phyloP scores from a whole-genome alignment of 2,329 filamentous ascomycete species.

The Pseudogymnoascus sp. region DNA sequence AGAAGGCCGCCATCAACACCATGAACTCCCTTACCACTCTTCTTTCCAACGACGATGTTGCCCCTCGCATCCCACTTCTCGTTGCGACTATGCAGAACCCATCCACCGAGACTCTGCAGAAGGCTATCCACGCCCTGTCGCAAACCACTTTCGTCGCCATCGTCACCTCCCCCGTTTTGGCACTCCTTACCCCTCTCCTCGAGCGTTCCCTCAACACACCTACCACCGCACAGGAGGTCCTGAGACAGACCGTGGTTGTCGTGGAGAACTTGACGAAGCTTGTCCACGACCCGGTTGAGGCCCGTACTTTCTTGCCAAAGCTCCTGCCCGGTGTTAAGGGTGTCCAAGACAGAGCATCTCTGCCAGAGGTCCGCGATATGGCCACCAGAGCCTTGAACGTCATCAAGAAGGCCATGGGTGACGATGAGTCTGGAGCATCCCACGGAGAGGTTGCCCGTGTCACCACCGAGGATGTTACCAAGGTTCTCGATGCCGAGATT shows the following conservation, averaged over 20 bases:
- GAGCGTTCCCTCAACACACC: conserved; percentile 92
- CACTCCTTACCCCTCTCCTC: conserved; percentile 86
- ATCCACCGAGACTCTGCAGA: conserved; percentile 78
- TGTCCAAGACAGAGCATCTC: conserved; percentile 78
- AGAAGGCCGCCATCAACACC: conserved; percentile 83
- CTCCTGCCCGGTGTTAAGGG: conserved; percentile 86
- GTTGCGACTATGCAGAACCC: conserved; percentile 95
- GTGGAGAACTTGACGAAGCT: conserved; percentile 97
- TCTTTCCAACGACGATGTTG: conserved; percentile 93
- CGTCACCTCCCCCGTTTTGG: conserved; percentile 90
- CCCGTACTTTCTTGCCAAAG: conserved; percentile 89
- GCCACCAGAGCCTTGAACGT: conserved; percentile 74
- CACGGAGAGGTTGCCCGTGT: conserved; percentile 53
- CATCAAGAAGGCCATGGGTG: conserved; percentile 88
- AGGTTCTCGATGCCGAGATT: conserved; percentile 67
- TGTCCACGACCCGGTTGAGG: conserved; percentile 91
- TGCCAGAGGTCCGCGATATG: conserved; percentile 90
- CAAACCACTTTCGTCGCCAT: conserved; percentile 98
- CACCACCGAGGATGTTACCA: conserved; percentile 64
- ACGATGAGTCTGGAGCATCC: conserved; percentile 52
- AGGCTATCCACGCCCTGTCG: conserved; percentile 92
- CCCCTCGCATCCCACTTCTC: conserved; percentile 81
- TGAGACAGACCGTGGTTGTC: conserved; percentile 92
- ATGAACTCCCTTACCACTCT: conserved; percentile 88
- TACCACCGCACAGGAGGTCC: conserved; percentile 82